A percentile compares a stretch with the other conserved stretches of the same genome.
phyloP scores from a whole-genome alignment of 2,329 filamentous ascomycete species.

The Penicillium polonicum region DNA sequence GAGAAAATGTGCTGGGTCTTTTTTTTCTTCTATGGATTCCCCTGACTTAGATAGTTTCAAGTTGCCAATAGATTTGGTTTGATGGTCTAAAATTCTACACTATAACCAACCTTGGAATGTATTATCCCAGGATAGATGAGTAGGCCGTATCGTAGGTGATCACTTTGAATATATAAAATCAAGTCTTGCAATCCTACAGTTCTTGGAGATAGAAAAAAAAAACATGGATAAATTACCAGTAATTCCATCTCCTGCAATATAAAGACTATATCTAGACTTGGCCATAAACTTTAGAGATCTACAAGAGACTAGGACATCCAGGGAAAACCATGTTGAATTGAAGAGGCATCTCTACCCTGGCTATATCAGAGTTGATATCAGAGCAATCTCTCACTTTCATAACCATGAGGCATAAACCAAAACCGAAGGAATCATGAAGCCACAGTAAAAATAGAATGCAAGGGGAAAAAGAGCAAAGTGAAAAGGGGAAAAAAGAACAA shows the following conservation, averaged over 20 bases:
- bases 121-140: not conserved
- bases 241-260: no score
- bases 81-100: not conserved
- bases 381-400: constrained; percentile 11
- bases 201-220: not conserved
- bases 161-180: not conserved
- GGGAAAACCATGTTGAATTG: constrained; percentile 15
- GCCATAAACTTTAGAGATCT: not conserved
- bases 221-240: not conserved
- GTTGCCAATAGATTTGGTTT: constrained; percentile 11
- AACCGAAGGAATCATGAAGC: not conserved
- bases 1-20: constrained; percentile 20
- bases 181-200: not conserved
- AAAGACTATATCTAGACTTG: not conserved
- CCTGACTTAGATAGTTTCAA: constrained; percentile 20
- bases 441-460: not conserved
- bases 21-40: constrained; percentile 24
- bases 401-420: constrained; percentile 11
- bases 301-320: not conserved
- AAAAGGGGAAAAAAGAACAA: not conserved
- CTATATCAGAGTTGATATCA: constrained; percentile 4
- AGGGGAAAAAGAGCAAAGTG: not conserved
- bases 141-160: not conserved
- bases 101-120: not conserved
- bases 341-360: constrained; percentile 8